phyloP scores from a whole-genome alignment of 139 green algal species.

The Spirogloea muscicola region DNA sequence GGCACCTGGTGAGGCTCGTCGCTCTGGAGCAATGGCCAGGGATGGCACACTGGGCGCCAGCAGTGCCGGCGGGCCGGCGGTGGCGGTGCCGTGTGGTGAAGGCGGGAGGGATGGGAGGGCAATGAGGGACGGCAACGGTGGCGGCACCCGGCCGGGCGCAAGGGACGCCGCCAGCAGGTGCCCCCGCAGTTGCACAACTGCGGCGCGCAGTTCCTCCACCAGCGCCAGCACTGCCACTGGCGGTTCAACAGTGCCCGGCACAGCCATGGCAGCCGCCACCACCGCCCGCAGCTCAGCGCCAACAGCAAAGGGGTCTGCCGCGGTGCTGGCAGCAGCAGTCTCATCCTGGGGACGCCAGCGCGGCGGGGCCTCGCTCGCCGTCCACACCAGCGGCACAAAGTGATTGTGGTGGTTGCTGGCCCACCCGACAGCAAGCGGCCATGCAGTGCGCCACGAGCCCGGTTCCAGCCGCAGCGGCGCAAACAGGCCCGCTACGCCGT shows the following conservation, averaged over 20 bases:
- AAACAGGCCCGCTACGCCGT: conserved; percentile 19
- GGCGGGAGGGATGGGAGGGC: neutral
- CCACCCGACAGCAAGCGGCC: conserved; percentile 3
- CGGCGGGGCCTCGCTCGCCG: neutral
- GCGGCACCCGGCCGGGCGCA: neutral
- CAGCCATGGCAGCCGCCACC: neutral
- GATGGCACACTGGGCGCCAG: no score
- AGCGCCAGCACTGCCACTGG: conserved; percentile 6
- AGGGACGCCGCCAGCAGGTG: conserved; percentile 5
- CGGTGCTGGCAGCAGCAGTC: neutral
- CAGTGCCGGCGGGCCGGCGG: no score
- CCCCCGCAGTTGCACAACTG: conserved; percentile 8
- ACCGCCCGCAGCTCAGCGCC: neutral
- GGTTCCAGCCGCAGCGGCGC: neutral
- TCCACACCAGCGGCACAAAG: conserved; percentile 42
- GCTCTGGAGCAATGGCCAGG: no score
- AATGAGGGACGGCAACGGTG: neutral
- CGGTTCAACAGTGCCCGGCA: neutral
- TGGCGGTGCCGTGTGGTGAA: no score
- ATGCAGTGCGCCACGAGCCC: neutral
- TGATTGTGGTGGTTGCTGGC: conserved; percentile 33
- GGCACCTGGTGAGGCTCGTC: no score
- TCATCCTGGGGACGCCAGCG: neutral
- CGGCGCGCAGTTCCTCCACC: conserved; percentile 5
- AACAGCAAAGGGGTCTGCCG: conserved; percentile 12